These are phyloP conservation scores for Besnoitia besnoiti DNA, from an alignment of 169 alveolate genomes.

Conservation along the genomic window DNA sequence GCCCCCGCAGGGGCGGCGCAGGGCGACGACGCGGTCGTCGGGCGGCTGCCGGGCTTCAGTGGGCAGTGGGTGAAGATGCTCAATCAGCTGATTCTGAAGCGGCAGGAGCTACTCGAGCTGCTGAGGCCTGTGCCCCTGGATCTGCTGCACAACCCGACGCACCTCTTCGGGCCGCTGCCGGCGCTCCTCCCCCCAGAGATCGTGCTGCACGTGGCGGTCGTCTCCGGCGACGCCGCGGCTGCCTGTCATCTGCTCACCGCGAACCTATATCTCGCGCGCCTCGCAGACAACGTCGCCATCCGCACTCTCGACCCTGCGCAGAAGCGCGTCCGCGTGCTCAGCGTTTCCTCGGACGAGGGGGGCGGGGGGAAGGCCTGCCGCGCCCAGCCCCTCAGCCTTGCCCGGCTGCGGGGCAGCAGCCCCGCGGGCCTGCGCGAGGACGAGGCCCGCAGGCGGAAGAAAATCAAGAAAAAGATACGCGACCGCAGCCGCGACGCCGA, in stretches of 20 bases:
- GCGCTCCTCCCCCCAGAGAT: conserved; percentile 50
- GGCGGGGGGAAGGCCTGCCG: not conserved
- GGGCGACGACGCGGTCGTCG: conserved; percentile 26
- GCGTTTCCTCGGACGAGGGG: not conserved
- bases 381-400: not conserved
- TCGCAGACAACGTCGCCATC: conserved; percentile 49
- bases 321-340: conserved; percentile 29
- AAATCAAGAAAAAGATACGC: not conserved
- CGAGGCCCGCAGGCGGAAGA: not conserved
- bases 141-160: conserved; percentile 55
- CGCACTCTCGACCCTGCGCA: conserved; percentile 61
- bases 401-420: not conserved
- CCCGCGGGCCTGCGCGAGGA: not conserved
- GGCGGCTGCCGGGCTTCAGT: conserved; percentile 49
- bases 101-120: conserved; percentile 43
- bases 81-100: conserved; percentile 13
- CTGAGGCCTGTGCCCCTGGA: conserved; percentile 51
- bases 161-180: conserved; percentile 51
- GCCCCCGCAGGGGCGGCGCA: not conserved
- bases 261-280: conserved; percentile 48
- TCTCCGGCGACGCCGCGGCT: conserved; percentile 26
- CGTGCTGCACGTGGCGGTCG: conserved; percentile 29
- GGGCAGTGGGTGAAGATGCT: conserved; percentile 60
- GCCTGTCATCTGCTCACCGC: conserved; percentile 54
- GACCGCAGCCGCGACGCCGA: too few species aligned